Percentiles rank a stretch among this genome's conserved stretches.
Conservation (phyloP, 2,329 filamentous ascomycete species). For the Fusarium aywerte region DNA sequence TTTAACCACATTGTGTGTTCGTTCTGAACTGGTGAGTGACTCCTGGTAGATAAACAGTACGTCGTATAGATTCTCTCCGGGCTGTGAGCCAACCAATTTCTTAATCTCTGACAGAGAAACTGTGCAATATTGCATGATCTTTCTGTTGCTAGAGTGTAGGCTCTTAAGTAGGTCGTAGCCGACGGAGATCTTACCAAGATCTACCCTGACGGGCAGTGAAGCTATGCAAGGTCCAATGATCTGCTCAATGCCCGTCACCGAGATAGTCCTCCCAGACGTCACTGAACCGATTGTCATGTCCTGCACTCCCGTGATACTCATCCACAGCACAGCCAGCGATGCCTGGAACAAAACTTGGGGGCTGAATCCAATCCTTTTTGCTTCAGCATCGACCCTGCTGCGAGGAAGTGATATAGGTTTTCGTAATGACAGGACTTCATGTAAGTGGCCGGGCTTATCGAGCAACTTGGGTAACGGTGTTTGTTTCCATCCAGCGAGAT, state of each 20-base stretch:
- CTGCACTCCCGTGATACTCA: conserved; percentile 68
- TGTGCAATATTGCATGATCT: conserved; percentile 70
- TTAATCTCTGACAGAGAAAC: conserved; percentile 77
- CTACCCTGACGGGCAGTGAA: conserved; percentile 76
- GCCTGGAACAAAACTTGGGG: conserved; percentile 81
- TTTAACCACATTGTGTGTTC: conserved; percentile 53
- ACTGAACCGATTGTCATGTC: conserved; percentile 83
- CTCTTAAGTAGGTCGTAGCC: conserved; percentile 70
- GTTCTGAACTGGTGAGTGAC: conserved; percentile 61
- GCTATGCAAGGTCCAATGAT: conserved; percentile 84
- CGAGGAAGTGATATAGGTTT: conserved; percentile 34
- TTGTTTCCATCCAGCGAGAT: conserved; percentile 68
- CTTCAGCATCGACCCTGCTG: conserved; percentile 45
- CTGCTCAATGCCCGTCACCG: conserved; percentile 74
- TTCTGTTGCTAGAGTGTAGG: conserved; percentile 73
- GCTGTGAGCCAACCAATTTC: conserved; percentile 64
- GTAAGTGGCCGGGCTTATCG: conserved; percentile 43
- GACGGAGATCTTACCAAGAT: conserved; percentile 62
- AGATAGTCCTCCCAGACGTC: conserved; percentile 82
- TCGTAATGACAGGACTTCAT: conserved; percentile 27
- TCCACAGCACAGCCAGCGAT: conserved; percentile 73
- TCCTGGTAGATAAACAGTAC: conserved; percentile 88
- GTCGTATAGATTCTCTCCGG: conserved; percentile 74
- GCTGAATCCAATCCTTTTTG: conserved; percentile 61
- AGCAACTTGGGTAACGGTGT: conserved; percentile 64